Evolutionary conservation across 208 protist species (phyloP).

Genomic region (Acanthamoeba triangularis): DNA sequence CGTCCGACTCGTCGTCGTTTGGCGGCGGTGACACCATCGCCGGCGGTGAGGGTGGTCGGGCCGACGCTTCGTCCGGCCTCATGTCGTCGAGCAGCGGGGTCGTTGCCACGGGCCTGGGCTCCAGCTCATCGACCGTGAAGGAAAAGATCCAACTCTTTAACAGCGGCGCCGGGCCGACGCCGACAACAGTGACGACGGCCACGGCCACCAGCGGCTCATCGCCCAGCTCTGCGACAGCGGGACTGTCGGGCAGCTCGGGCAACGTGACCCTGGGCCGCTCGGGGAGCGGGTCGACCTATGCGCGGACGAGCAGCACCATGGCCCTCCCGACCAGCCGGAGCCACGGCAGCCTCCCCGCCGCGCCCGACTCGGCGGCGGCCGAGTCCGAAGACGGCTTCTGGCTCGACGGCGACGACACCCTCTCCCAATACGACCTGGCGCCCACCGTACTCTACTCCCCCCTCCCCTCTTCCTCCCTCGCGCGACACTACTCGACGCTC

Average conservation of each 20-base stretch:
- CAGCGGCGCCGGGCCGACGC: neutral
- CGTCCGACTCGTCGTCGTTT: neutral
- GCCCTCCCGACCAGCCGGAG: neutral
- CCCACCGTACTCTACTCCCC: neutral
- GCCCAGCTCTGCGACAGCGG: neutral
- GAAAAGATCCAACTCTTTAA: constrained; percentile 51
- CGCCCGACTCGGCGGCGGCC: neutral
- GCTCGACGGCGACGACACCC: constrained; percentile 55
- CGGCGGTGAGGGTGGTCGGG: neutral
- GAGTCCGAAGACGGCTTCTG: constrained; percentile 56
- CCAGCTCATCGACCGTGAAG: neutral
- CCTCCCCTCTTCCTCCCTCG: too few relatives aligned
- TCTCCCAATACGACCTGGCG: constrained; percentile 56
- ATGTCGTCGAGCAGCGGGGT: neutral
- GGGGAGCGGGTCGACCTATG: neutral
- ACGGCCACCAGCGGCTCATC: neutral
- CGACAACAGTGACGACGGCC: neutral
- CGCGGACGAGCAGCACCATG: neutral
- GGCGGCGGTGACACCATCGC: neutral
- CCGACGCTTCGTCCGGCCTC: neutral
- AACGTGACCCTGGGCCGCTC: neutral
- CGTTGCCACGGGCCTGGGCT: neutral
- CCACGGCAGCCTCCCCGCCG: neutral
- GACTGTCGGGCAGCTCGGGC: neutral
- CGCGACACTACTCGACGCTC: too few relatives aligned